Evolutionary conservation across 2,329 filamentous ascomycete species (phyloP).

Genomic region (Aspergillus fructus): DNA sequence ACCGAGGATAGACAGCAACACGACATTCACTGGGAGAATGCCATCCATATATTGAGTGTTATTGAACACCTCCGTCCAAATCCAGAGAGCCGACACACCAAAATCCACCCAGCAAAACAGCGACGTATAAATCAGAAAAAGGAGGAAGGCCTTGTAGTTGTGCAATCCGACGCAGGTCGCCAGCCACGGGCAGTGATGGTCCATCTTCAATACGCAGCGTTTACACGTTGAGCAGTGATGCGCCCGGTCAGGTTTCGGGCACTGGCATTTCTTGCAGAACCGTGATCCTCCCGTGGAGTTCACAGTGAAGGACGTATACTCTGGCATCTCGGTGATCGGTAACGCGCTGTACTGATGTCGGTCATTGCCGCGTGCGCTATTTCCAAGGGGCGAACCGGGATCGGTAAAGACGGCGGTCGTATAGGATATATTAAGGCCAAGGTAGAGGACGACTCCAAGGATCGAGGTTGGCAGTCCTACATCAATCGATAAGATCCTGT

Average conservation of each 20-base stretch:
- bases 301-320: constrained; percentile 78
- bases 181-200: constrained; percentile 98
- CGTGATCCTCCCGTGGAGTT: constrained; percentile 84
- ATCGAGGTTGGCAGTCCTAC: constrained; percentile 52
- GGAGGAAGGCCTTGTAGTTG: constrained; percentile 93
- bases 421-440: constrained; percentile 83
- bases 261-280: constrained; percentile 97
- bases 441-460: constrained; percentile 69
- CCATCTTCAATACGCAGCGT: constrained; percentile 97
- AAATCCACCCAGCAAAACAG: constrained; percentile 83
- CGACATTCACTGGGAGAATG: constrained; percentile 84
- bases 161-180: constrained; percentile 90
- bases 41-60: constrained; percentile 70
- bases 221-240: constrained; percentile 97
- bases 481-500: not conserved
- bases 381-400: constrained; percentile 66
- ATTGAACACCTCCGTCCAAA: constrained; percentile 77
- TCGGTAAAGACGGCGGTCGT: constrained; percentile 90
- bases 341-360: constrained; percentile 68
- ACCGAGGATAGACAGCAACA: constrained; percentile 79
- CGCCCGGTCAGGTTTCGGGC: constrained; percentile 88
- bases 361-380: constrained; percentile 24
- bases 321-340: constrained; percentile 66
- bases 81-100: constrained; percentile 73
- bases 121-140: constrained; percentile 87